Percentiles rank a stretch among this genome's conserved stretches.
phyloP scores from a whole-genome alignment of 805 yeast genomes.

The Ogataea neopini region DNA sequence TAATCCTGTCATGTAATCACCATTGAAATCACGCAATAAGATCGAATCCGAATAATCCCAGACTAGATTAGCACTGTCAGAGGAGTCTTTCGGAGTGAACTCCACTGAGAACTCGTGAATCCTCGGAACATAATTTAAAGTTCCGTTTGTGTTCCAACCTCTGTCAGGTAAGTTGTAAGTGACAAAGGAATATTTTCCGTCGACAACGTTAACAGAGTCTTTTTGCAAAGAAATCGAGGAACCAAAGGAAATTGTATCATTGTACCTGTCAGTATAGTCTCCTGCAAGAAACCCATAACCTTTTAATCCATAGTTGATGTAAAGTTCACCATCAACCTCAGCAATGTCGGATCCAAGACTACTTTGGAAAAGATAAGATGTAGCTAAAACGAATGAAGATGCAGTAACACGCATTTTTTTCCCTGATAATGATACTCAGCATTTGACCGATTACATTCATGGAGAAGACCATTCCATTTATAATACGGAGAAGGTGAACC shows the following conservation, averaged over 20 bases:
- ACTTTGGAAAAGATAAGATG: background rate
- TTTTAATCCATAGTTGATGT: conserved; percentile 29
- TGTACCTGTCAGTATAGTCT: conserved; percentile 30
- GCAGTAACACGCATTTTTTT: too few species aligned
- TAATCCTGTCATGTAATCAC: conserved; percentile 31
- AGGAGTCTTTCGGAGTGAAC: conserved; percentile 28
- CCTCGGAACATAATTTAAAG: conserved; percentile 32
- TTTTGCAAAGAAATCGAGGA: conserved; percentile 32
- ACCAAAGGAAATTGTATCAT: conserved; percentile 36
- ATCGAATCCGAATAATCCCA: conserved; percentile 34
- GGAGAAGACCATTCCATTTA: too few species aligned
- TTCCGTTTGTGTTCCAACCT: conserved; percentile 37
- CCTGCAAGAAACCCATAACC: conserved; percentile 33
- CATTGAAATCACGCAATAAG: conserved; percentile 33
- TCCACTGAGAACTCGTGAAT: conserved; percentile 27
- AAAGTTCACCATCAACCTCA: conserved; percentile 27
- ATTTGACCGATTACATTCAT: too few species aligned
- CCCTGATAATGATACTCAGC: too few species aligned
- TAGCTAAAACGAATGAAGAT: background rate
- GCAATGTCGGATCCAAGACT: conserved; percentile 14
- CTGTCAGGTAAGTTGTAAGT: conserved; percentile 36
- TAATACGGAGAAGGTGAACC: too few species aligned
- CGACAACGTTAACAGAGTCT: conserved; percentile 22
- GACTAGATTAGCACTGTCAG: conserved; percentile 24
- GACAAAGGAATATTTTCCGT: conserved; percentile 31